Conservation (phyloP, 768 basidiomycete genomes). For the Tulasnella sp. region DNA sequence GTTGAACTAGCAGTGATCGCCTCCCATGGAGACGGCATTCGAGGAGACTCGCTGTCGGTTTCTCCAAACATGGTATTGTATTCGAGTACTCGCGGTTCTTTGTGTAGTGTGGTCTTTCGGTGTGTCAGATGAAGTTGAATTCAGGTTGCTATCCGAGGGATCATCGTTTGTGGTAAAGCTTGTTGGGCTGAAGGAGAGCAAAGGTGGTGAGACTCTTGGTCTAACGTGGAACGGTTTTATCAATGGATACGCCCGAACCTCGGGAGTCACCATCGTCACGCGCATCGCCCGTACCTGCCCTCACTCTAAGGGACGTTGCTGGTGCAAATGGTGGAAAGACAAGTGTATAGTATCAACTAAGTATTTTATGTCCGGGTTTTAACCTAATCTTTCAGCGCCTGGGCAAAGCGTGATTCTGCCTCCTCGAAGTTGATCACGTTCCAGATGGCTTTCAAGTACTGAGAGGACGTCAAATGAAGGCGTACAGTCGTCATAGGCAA, state of each 20-base stretch:
- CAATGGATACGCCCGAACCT: background rate
- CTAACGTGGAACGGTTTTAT: background rate
- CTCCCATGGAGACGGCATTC: slow-evolving; percentile 62
- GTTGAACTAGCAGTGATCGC: slow-evolving; percentile 53
- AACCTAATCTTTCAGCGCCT: slow-evolving; percentile 24
- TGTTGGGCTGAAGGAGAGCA: background rate
- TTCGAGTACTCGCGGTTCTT: no score
- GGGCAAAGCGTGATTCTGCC: slow-evolving; percentile 50
- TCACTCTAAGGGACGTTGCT: background rate
- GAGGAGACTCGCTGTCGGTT: slow-evolving; percentile 65
- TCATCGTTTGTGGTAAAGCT: slow-evolving; percentile 33
- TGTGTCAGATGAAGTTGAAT: slow-evolving; percentile 12
- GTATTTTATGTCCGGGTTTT: background rate
- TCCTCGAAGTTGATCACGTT: slow-evolving; percentile 92
- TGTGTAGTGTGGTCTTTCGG: slow-evolving; percentile 13
- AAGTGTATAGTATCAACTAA: background rate
- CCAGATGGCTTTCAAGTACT: slow-evolving; percentile 96
- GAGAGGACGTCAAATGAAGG: background rate
- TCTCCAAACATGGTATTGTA: slow-evolving; percentile 77
- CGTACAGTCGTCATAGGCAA: background rate
- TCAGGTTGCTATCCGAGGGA: slow-evolving; percentile 41
- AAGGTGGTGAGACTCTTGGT: background rate
- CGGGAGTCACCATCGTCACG: no score
- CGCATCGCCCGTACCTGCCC: no score
- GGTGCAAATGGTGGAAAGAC: background rate